phyloP scores from a whole-genome alignment of 805 yeast genomes.

The Wickerhamiella australiensis region DNA sequence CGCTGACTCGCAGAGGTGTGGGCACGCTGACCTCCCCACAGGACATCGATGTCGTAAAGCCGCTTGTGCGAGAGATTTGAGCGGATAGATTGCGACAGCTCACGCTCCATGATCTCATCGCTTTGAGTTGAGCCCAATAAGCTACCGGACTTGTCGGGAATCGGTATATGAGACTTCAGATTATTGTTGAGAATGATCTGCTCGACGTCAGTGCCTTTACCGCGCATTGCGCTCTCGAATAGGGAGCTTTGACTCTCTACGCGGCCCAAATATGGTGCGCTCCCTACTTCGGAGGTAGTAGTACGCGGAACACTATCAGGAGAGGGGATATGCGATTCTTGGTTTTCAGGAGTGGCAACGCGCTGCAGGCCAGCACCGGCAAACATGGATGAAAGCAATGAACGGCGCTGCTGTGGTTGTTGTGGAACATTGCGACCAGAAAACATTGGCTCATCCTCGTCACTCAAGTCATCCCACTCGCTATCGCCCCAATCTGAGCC shows the following conservation, averaged over 20 bases:
- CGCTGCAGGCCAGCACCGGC: neutral
- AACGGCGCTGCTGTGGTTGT: constrained; percentile 27
- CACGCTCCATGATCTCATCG: constrained; percentile 14
- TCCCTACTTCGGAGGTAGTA: neutral
- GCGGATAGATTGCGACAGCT: constrained; percentile 16
- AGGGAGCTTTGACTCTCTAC: constrained; percentile 2
- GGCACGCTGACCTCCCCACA: constrained; percentile 6
- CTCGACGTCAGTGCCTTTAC: neutral
- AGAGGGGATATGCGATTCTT: neutral
- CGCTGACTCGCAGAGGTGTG: neutral
- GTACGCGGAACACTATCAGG: constrained; percentile 7
- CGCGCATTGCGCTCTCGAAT: constrained; percentile 4
- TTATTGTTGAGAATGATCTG: neutral
- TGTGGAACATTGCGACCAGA: constrained; percentile 24
- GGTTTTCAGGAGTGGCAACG: neutral
- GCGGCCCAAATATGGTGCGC: constrained; percentile 5
- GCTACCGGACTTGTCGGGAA: neutral
- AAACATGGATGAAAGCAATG: constrained; percentile 24
- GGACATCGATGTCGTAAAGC: constrained; percentile 13
- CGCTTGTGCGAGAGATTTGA: constrained; percentile 15
- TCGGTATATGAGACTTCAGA: neutral
- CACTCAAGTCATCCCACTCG: constrained; percentile 21
- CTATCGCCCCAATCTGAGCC: constrained; percentile 28
- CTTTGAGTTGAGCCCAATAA: neutral
- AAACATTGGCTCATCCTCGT: constrained; percentile 21